Evolutionary conservation across 345 rosid species (phyloP).

Genomic region (Gossypium australe): DNA sequence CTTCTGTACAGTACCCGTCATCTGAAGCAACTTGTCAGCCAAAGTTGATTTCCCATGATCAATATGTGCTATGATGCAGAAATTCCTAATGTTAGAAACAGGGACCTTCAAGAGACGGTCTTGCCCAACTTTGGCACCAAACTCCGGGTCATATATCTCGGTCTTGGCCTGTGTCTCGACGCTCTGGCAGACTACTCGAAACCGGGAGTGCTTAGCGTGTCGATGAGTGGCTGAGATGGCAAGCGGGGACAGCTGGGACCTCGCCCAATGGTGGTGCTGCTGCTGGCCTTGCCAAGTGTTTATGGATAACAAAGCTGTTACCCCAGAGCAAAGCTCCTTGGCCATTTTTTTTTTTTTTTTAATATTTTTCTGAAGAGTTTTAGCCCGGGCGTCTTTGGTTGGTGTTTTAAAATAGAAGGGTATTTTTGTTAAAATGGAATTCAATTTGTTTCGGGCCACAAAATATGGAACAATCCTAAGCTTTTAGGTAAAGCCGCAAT

Average conservation of each 20-base stretch:
- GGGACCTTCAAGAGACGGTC: conserved; percentile 89
- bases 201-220: background rate
- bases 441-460: too few species aligned
- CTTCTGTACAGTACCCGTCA: conserved; percentile 87
- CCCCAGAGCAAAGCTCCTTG: conserved; percentile 5
- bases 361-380: background rate
- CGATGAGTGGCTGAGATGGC: background rate
- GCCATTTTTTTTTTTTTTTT: background rate
- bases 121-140: conserved; percentile 47
- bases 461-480: too few species aligned
- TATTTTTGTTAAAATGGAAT: too few species aligned
- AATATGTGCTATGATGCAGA: conserved; percentile 88
- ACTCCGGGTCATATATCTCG: conserved; percentile 17
- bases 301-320: background rate
- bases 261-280: background rate
- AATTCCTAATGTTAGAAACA: conserved; percentile 72
- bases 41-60: conserved; percentile 97
- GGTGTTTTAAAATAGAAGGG: too few species aligned
- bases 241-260: background rate
- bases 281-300: conserved; percentile 9
- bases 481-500: too few species aligned
- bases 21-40: conserved; percentile 92
- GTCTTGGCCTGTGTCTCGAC: background rate
- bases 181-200: conserved; percentile 1
- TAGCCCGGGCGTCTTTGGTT: background rate